Evolutionary conservation across 345 rosid species (phyloP).

Genomic region (Sapria himalayana): DNA sequence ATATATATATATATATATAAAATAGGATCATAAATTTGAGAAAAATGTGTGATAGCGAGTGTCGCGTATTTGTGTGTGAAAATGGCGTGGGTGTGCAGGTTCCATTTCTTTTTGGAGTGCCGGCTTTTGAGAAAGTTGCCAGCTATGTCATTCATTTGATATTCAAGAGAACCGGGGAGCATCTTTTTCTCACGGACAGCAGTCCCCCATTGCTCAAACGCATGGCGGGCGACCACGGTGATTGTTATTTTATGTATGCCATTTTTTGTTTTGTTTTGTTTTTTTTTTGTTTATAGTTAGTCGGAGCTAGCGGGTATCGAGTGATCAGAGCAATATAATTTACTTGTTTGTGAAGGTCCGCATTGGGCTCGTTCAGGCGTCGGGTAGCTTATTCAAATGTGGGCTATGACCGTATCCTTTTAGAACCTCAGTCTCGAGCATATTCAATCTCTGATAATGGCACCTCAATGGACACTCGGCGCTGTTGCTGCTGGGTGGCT

Average conservation of each 20-base stretch:
- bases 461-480: too few species aligned
- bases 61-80: background rate
- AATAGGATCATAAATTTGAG: too few species aligned
- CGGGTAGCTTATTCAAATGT: constrained; percentile 83
- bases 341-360: constrained; percentile 42
- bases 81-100: constrained; percentile 29
- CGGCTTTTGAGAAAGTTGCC: constrained; percentile 79
- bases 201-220: constrained; percentile 72
- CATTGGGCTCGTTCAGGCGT: constrained; percentile 53
- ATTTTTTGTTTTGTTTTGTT: background rate
- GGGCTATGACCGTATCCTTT: constrained; percentile 76
- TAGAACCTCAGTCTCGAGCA: too few species aligned
- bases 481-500: too few species aligned
- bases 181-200: constrained; percentile 74
- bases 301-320: too few species aligned
- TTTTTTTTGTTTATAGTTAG: background rate
- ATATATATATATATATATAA: too few species aligned
- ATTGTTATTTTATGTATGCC: constrained; percentile 49
- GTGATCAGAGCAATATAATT: too few species aligned
- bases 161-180: constrained; percentile 83
- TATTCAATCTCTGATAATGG: too few species aligned
- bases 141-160: constrained; percentile 72
- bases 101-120: constrained; percentile 87
- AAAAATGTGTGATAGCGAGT: too few species aligned
- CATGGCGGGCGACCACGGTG: constrained; percentile 49